These are phyloP conservation scores for Apiotrichum siamense DNA, from an alignment of 1,284 basidiomycete species.

Conservation along the genomic window DNA sequence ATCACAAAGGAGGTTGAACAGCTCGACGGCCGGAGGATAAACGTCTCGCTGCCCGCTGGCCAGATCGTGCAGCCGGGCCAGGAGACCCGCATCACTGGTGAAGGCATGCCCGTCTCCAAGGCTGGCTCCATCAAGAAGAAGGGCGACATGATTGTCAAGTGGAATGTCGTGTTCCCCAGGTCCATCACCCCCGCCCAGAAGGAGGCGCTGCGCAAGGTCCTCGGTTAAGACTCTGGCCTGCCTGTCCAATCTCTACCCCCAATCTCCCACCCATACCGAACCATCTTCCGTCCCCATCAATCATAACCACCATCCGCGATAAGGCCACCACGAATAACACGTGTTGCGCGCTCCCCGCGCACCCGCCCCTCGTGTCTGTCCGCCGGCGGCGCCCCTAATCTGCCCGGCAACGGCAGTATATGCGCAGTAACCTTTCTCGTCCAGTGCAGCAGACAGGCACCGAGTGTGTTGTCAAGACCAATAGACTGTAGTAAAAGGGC, in stretches of 20 bases:
- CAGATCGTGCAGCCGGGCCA: slow-evolving; percentile 73
- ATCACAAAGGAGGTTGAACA: slow-evolving; percentile 55
- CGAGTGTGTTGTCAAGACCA: background rate
- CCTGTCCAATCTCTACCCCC: background rate
- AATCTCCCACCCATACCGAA: background rate
- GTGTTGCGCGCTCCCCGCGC: too few species aligned
- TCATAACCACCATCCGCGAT: too few species aligned
- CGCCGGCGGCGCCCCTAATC: too few species aligned
- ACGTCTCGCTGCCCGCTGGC: slow-evolving; percentile 59
- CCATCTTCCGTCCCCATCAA: background rate
- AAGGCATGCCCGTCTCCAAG: slow-evolving; percentile 89
- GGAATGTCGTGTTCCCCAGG: slow-evolving; percentile 79
- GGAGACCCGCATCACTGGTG: slow-evolving; percentile 62
- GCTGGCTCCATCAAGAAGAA: slow-evolving; percentile 64
- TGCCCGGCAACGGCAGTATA: too few species aligned
- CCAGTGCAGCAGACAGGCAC: background rate
- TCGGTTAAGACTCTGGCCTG: slow-evolving; percentile 33
- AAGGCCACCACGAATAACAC: too few species aligned
- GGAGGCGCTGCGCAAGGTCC: slow-evolving; percentile 67
- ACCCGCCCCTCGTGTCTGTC: too few species aligned
- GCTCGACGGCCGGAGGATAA: slow-evolving; percentile 71
- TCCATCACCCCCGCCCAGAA: slow-evolving; percentile 67
- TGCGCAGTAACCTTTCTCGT: too few species aligned
- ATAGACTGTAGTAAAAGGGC: background rate
- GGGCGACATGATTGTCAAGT: slow-evolving; percentile 75